Evolutionary conservation across 495 filamentous ascomycete species (phyloP).

Genomic region (Lasiosphaeris hirsuta): DNA sequence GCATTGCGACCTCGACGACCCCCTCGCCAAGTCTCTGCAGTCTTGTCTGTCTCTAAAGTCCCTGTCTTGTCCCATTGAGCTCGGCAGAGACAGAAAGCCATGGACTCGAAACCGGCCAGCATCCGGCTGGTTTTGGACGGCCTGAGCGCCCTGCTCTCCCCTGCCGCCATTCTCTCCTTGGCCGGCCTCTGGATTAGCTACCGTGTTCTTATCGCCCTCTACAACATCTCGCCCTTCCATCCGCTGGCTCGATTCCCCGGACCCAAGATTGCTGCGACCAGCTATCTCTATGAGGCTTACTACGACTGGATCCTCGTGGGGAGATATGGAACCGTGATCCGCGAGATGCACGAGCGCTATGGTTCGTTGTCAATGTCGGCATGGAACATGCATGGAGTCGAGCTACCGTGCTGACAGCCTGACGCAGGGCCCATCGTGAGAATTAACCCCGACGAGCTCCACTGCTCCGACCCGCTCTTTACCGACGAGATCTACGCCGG

Average conservation of each 20-base stretch:
- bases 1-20: no score
- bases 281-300: conserved; percentile 50
- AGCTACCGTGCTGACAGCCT: neutral
- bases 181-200: conserved; percentile 24
- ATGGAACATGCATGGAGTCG: neutral
- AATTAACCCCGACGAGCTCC: conserved; percentile 37
- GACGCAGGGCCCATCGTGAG: conserved; percentile 34
- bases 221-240: conserved; percentile 32
- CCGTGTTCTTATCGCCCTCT: conserved; percentile 20
- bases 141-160: neutral
- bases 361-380: no score
- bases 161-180: conserved; percentile 9
- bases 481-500: conserved; percentile 34
- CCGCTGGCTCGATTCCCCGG: conserved; percentile 42
- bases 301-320: conserved; percentile 46
- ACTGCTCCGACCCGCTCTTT: conserved; percentile 29
- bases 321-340: conserved; percentile 44
- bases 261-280: conserved; percentile 44
- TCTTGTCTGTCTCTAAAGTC: no score
- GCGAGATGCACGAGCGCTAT: conserved; percentile 48
- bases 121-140: no score
- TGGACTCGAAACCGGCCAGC: no score
- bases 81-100: no score
- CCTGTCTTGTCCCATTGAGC: no score
- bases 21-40: no score